phyloP scores from a whole-genome alignment of 495 filamentous ascomycete species.

The Neurospora sp. region DNA sequence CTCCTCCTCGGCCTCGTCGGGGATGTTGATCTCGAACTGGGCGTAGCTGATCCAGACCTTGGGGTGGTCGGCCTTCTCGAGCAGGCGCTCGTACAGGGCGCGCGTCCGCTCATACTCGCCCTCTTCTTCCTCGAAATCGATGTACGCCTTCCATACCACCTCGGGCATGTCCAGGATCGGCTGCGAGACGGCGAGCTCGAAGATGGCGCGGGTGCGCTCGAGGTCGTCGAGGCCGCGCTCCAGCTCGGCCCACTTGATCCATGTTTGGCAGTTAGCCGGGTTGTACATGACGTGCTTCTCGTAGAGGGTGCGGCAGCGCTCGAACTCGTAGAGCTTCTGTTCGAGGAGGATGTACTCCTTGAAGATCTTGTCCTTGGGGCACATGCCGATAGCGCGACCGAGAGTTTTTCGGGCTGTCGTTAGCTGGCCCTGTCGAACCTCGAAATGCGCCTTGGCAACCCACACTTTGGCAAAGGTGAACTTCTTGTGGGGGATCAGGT shows the following conservation, averaged over 20 bases:
- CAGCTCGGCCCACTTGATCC: constrained; percentile 90
- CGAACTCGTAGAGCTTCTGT: constrained; percentile 83
- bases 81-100: constrained; percentile 78
- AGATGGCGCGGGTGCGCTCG: constrained; percentile 81
- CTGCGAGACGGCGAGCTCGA: constrained; percentile 80
- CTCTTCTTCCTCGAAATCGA: constrained; percentile 94
- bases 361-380: constrained; percentile 92
- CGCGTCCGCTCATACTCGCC: constrained; percentile 77
- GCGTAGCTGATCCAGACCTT: constrained; percentile 99
- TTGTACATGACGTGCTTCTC: constrained; percentile 92
- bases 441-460: constrained; percentile 88
- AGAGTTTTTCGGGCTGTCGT: constrained; percentile 74
- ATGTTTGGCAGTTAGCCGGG: constrained; percentile 76
- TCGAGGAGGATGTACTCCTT: constrained; percentile 88
- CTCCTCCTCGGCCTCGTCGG: constrained; percentile 43
- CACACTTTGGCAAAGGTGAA: constrained; percentile 98
- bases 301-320: constrained; percentile 80
- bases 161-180: constrained; percentile 93
- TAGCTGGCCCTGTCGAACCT: constrained; percentile 78
- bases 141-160: constrained; percentile 91
- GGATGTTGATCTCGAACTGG: constrained; percentile 87
- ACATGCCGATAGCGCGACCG: constrained; percentile 83
- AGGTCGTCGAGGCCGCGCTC: constrained; percentile 84
- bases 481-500: constrained; percentile 85
- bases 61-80: constrained; percentile 90